Percentiles rank a stretch among this genome's conserved stretches.
These are phyloP conservation scores for Exophiala sp. DNA, from an alignment of 2,329 filamentous ascomycete species.

Conservation along the genomic window DNA sequence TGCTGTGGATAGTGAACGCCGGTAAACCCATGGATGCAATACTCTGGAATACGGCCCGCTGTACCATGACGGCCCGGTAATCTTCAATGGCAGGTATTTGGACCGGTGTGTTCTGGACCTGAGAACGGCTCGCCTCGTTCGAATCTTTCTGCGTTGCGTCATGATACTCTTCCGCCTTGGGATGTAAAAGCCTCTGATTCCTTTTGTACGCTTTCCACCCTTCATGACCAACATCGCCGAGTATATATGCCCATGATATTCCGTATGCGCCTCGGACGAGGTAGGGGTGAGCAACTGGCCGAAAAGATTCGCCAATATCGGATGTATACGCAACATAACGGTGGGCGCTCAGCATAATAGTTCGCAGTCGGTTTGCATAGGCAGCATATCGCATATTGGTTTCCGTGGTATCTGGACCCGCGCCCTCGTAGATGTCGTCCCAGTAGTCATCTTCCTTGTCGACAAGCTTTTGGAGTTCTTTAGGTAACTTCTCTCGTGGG, in stretches of 20 bases:
- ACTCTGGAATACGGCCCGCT: constrained; percentile 84
- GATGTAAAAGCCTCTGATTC: constrained; percentile 71
- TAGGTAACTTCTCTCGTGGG: constrained; percentile 49
- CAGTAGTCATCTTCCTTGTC: constrained; percentile 66
- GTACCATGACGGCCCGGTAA: constrained; percentile 82
- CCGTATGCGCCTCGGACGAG: constrained; percentile 79
- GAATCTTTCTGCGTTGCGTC: constrained; percentile 11
- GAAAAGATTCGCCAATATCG: constrained; percentile 93
- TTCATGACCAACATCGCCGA: constrained; percentile 86
- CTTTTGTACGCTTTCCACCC: constrained; percentile 91
- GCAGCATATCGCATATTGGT: constrained; percentile 83
- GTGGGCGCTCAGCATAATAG: constrained; percentile 82
- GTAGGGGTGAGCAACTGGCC: constrained; percentile 80
- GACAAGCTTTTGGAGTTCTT: constrained; percentile 50
- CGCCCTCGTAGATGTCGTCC: constrained; percentile 68
- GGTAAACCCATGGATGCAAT: constrained; percentile 90
- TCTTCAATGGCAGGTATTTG: constrained; percentile 72
- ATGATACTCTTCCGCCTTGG: constrained; percentile 47
- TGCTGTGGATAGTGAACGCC: constrained; percentile 86
- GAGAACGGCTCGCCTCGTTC: constrained; percentile 55
- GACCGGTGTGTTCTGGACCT: constrained; percentile 33
- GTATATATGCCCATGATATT: constrained; percentile 84
- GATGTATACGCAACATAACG: constrained; percentile 96
- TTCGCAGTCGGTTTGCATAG: constrained; percentile 78
- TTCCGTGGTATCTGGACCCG: constrained; percentile 70